phyloP scores from a whole-genome alignment of 352 stramenopile species.

The Aphanomyces astaci region DNA sequence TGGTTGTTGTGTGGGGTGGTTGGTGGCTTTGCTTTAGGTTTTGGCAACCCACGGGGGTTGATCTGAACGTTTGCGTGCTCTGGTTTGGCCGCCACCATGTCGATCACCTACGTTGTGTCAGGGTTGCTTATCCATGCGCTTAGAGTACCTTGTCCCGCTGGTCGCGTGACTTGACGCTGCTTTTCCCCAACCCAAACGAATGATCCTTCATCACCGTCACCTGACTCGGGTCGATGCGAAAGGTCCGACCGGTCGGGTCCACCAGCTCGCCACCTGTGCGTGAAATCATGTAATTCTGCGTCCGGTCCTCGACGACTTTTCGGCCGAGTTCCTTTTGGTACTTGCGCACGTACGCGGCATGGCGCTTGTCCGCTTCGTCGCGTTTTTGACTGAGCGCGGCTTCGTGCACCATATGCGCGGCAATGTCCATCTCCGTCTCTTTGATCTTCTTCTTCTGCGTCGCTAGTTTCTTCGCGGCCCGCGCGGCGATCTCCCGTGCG shows the following conservation, averaged over 20 bases:
- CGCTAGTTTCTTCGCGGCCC: conserved; percentile 23
- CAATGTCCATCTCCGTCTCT: conserved; percentile 41
- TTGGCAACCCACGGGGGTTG: conserved; percentile 24
- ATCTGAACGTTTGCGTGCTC: conserved; percentile 28
- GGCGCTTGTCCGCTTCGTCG: conserved; percentile 47
- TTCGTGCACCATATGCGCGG: conserved; percentile 28
- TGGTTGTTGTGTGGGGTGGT: too few relatives aligned
- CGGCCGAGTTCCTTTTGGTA: conserved; percentile 68
- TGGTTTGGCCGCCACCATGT: conserved; percentile 38
- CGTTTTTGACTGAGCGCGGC: conserved; percentile 30
- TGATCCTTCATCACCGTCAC: conserved; percentile 62
- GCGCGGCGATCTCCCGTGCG: conserved; percentile 29
- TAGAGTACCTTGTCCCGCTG: conserved; percentile 28
- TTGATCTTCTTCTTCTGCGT: conserved; percentile 43
- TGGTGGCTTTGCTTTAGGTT: conserved; percentile 21
- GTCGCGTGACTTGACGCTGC: conserved; percentile 33
- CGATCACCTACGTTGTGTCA: conserved; percentile 30
- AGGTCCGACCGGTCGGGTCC: conserved; percentile 49
- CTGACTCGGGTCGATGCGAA: conserved; percentile 60
- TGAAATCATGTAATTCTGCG: conserved; percentile 44
- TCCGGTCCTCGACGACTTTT: conserved; percentile 42
- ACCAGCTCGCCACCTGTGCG: conserved; percentile 50
- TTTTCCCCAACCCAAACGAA: conserved; percentile 58
- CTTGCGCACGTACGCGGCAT: conserved; percentile 40
- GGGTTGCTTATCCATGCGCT: neutral